Evolutionary conservation across 306 rosid genomes (phyloP), one percentile per base, ranked within the genome.

Genomic region (Luffa aegyptiaca): DNA sequence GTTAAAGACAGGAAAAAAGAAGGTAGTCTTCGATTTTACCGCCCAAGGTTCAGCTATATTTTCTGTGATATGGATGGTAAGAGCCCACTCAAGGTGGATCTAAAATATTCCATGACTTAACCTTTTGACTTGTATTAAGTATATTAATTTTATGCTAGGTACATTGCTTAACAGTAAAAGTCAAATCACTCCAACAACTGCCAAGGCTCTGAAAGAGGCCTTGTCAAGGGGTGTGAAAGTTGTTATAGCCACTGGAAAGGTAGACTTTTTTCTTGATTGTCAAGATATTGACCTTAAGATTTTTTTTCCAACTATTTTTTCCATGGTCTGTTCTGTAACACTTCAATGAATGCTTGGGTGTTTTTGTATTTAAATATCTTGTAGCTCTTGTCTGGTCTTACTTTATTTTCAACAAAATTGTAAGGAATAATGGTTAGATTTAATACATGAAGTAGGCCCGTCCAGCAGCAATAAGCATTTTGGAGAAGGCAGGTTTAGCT

Each of bases 51-150:
- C 90, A 91, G 82, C 85, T 89, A 93, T 82, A 86, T 95, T 81
- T 95, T 95, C 89, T 91, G 97, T 68, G 99, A 95, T 65, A 93
- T 95, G 99, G 99, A 95, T 89, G 97, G 97, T 92, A 84, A 88
- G 90, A 55, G 76, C 79, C 73, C 39, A 41, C 71, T 41, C 17
- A 53, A 31, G 56, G 48, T 79, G 8, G 6, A 12, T 49, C 45
- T 49, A 76, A 51, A 16, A 18, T 10, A 37, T 84, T 52, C 39
- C 10, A 42, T 39, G 53, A 44, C 4, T 68, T 62, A 9, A 84
- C 37, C 82, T 78, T 76, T 71, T 79, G 51, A 79, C 81, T 83
- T 80, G 46, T 83, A 65, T 84, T 69, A 48, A 10, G 48, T 77
- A 72, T 82, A 31, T 79, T 65, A 82, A 35, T 86, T 46, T 68